phyloP scores from a whole-genome alignment of 202 grass and related monocot genomes.

The Panicum virgatum region DNA sequence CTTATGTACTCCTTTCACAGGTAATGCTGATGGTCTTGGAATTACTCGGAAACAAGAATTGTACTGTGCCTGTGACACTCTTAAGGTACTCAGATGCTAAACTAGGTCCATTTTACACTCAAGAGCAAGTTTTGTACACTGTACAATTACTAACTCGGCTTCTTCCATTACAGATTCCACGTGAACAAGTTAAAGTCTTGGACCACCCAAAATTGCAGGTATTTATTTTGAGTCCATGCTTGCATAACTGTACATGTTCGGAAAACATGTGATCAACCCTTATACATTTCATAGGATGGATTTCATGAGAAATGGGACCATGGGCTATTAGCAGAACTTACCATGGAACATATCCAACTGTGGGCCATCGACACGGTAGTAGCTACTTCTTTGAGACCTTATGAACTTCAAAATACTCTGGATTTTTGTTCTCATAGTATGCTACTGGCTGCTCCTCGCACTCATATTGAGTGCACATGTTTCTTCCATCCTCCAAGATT shows the following conservation, averaged over 20 bases:
- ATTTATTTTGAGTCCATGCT: neutral
- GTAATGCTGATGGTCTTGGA: constrained; percentile 88
- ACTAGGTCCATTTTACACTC: constrained; percentile 7
- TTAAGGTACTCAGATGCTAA: constrained; percentile 56
- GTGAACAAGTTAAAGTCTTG: constrained; percentile 71
- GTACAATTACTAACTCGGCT: neutral
- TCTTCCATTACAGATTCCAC: constrained; percentile 60
- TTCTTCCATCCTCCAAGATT: neutral
- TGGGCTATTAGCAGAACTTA: constrained; percentile 61
- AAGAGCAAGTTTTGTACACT: constrained; percentile 23
- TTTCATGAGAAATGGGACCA: constrained; percentile 83
- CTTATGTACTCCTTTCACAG: constrained; percentile 21
- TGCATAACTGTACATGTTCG: neutral
- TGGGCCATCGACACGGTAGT: constrained; percentile 81
- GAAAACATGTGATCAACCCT: neutral
- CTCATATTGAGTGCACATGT: neutral
- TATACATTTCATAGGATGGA: constrained; percentile 67
- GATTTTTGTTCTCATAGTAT: neutral
- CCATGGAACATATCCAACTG: constrained; percentile 51
- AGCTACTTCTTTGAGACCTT: constrained; percentile 19
- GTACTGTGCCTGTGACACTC: constrained; percentile 55
- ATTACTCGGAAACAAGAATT: constrained; percentile 71
- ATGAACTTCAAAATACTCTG: constrained; percentile 14
- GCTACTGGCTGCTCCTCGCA: neutral
- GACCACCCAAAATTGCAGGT: constrained; percentile 82